These are phyloP conservation scores for Sarocladiaceae sp. DNA, from an alignment of 2,329 filamentous ascomycete genomes.

Conservation along the genomic window DNA sequence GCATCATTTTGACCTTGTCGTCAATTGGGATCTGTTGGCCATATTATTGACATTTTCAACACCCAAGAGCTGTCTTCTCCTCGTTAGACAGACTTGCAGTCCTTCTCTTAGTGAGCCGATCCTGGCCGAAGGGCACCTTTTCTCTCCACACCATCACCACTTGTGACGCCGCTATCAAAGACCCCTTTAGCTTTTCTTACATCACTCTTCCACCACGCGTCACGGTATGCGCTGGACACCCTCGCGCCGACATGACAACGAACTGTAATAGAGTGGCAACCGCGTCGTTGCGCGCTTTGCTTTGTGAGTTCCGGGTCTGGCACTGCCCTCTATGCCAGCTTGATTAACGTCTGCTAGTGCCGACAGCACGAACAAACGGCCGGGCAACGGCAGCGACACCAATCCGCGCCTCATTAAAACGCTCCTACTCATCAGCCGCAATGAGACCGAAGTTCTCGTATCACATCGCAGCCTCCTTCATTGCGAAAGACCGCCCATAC, in stretches of 20 bases:
- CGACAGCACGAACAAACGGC: background rate
- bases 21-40: too few species aligned
- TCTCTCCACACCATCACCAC: background rate
- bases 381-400: background rate
- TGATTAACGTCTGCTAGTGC: background rate
- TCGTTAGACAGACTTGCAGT: background rate
- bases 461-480: slow-evolving; percentile 67
- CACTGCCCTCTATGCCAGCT: background rate
- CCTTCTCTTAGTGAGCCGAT: background rate
- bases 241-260: slow-evolving; percentile 2
- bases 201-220: slow-evolving; percentile 1
- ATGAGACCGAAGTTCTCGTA: slow-evolving; percentile 49
- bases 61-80: too few species aligned
- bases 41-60: too few species aligned
- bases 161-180: background rate
- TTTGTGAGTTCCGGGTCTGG: background rate
- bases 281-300: background rate
- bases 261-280: slow-evolving; percentile 3
- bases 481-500: slow-evolving; percentile 64
- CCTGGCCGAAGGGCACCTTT: background rate
- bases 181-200: slow-evolving; percentile 5
- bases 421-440: slow-evolving; percentile 14
- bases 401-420: background rate
- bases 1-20: too few species aligned
- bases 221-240: background rate